A percentile compares a stretch with the other conserved stretches of the same genome.
Conservation (phyloP, 2,329 filamentous ascomycete genomes). For the Paecilomyces formosus region DNA sequence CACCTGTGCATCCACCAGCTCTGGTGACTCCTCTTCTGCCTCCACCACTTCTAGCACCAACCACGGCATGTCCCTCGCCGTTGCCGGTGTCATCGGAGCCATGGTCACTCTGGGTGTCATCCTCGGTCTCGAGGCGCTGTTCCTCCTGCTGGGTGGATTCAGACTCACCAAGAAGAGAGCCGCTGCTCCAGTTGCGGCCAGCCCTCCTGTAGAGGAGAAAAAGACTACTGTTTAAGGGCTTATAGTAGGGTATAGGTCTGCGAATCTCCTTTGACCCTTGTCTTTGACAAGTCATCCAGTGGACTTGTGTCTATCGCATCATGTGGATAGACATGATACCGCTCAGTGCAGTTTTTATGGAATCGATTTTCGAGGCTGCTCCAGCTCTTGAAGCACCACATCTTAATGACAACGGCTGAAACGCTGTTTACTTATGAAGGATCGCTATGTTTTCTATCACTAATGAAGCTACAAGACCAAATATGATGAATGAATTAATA, state of each 20-base stretch:
- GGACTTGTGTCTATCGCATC: background rate
- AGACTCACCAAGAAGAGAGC: constrained; percentile 49
- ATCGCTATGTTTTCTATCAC: background rate
- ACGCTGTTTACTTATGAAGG: background rate
- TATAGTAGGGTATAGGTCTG: background rate
- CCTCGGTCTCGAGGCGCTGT: constrained; percentile 47
- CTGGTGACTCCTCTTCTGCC: constrained; percentile 5
- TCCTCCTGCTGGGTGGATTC: constrained; percentile 50
- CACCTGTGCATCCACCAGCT: constrained; percentile 49
- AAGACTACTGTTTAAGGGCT: background rate
- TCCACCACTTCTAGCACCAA: constrained; percentile 16
- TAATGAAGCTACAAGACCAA: background rate
- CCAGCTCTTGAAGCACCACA: background rate
- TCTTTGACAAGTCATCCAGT: background rate
- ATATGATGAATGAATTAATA: background rate
- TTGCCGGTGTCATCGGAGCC: constrained; percentile 75
- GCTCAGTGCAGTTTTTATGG: background rate
- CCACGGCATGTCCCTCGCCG: constrained; percentile 54
- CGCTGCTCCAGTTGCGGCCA: background rate
- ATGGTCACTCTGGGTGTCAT: constrained; percentile 61
- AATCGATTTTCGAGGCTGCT: background rate
- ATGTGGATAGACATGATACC: background rate
- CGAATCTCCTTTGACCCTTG: background rate
- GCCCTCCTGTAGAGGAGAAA: background rate
- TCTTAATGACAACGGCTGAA: background rate